Evolutionary conservation across 306 rosid species (phyloP), one percentile per base, ranked within the genome.

Genomic region (Alnus glutinosa): DNA sequence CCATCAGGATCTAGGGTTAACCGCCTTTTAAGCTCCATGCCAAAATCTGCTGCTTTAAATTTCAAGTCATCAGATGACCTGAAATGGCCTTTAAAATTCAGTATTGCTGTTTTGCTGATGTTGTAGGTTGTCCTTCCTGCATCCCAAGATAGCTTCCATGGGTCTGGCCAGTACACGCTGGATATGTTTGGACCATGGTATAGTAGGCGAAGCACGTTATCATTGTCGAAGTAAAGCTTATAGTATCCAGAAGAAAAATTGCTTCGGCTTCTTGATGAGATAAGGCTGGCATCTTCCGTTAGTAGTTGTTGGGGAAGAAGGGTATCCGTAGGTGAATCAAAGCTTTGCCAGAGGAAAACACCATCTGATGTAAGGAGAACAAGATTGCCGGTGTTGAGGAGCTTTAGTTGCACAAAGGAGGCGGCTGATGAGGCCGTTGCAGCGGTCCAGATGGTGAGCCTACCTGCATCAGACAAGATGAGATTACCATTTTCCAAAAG

Each of bases 261-360:
- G 28, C 11, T 55, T 16, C 47, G 44, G 23, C 80, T 78, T 84
- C 82, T 84, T 9, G 79, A 51, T 3, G 89, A 80, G 23, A 82
- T 73, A 18, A 82, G 83, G 6, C 49, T 14, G 7, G 86, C 55
- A 37, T 39, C 5, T 19, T 84, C 80, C 1, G 85, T 81, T 10
- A 84, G 55, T 4, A 1, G 76, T 42, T 86, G 92, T 2, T 34
- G 55, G 2, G 92, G 90, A 76, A 89, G 81, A 0, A 89, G 84
- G 2, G 90, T 86, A n/a, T 89, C 83, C 0, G 86, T 86, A 0
- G 92, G 92, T 5, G 64, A 70, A 48, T 84, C 83, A 75, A 86
- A 86, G 62, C 88, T 89, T 67, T 84, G 80, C 90, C 92, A 86
- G 18, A 84, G 59, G 49, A 51, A 0, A 18, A n/a, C 10, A 18